Conservation (phyloP, 352 stramenopile genomes). For the Phytophthora uliginosa region DNA sequence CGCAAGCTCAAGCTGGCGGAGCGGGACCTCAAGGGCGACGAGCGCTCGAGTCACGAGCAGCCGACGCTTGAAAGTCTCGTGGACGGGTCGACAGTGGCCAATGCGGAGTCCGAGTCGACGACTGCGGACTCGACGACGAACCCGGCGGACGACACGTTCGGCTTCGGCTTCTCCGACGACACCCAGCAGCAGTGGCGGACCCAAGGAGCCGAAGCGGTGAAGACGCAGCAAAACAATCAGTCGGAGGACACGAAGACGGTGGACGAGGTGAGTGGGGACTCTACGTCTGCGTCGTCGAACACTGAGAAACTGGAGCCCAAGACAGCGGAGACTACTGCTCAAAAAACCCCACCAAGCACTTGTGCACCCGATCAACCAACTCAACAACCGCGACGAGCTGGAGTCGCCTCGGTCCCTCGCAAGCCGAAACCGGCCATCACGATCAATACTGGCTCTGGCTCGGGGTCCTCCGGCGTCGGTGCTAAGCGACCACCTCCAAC, state of each 20-base stretch:
- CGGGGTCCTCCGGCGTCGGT: slow-evolving; percentile 19
- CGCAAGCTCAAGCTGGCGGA: slow-evolving; percentile 26
- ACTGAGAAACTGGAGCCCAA: slow-evolving; percentile 22
- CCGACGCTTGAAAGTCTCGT: slow-evolving; percentile 21
- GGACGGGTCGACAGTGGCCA: slow-evolving; percentile 14
- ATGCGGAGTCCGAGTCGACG: neutral
- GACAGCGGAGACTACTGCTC: slow-evolving; percentile 10
- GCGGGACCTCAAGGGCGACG: slow-evolving; percentile 7
- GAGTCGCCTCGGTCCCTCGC: slow-evolving; percentile 28
- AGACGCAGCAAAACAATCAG: slow-evolving; percentile 13
- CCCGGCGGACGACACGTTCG: slow-evolving; percentile 30
- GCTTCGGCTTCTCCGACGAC: slow-evolving; percentile 33
- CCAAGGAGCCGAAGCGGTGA: slow-evolving; percentile 3
- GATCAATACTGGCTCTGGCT: slow-evolving; percentile 42
- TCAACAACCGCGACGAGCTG: slow-evolving; percentile 20
- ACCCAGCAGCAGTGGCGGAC: slow-evolving; percentile 20
- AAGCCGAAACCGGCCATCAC: slow-evolving; percentile 45
- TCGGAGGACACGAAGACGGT: slow-evolving; percentile 29
- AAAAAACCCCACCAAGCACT: neutral
- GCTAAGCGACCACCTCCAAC: slow-evolving; percentile 37
- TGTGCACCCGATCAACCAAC: neutral
- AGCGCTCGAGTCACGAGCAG: slow-evolving; percentile 6
- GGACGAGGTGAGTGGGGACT: slow-evolving; percentile 31
- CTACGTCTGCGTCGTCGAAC: neutral
- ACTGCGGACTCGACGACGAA: slow-evolving; percentile 10